Evolutionary conservation across 164 flowering plant genomes (phyloP), one percentile per base, ranked within the genome.

Genomic region (Vitis rupestris): DNA sequence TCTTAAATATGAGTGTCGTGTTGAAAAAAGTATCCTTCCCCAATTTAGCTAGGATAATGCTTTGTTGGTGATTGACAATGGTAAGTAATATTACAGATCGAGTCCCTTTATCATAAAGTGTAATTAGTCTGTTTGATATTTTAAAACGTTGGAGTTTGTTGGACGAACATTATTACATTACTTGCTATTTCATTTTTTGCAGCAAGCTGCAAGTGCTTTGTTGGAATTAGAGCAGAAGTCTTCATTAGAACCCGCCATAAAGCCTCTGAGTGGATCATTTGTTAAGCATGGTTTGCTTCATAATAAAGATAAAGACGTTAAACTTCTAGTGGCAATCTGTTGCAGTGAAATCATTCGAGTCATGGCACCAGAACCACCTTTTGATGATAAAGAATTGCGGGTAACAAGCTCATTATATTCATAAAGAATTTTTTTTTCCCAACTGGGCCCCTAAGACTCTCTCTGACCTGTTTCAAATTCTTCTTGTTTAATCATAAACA

Each of bases 341-440:
- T 78, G 90, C 53, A 83, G 82, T 76, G 97, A 95, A 84, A 80
- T 89, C 49, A 85, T 95, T 69, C 82, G 99, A 68, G 76, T 95
- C 70, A 70, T 90, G 74, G 98, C 99, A 59, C 99, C 99, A 52
- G 86, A 91, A 64, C 94, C 93, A 27, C 92, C 88, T 72, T 93
- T 86, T 61, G 87, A 73, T 71, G 93, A 90, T 70, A 78, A 77
- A 61, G 73, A 79, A 60, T 77, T 87, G 10, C 80, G 81, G 96
- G 99, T 91, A 79, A 44, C 3, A 8, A 2, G 44, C 44, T 37
- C 27, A 23, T 23, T 23, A 23, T 1, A 23, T 37, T 37, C 44
- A 37, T 37, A 37, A 37, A 37, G 7, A 37, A 37, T 2, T 0
- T 37, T 23, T 23, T 23, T 23, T 23, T 37, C 44, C 44, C 44